Evolutionary conservation across 2,329 filamentous ascomycete species (phyloP).

Genomic region (Fusarium stilboides): DNA sequence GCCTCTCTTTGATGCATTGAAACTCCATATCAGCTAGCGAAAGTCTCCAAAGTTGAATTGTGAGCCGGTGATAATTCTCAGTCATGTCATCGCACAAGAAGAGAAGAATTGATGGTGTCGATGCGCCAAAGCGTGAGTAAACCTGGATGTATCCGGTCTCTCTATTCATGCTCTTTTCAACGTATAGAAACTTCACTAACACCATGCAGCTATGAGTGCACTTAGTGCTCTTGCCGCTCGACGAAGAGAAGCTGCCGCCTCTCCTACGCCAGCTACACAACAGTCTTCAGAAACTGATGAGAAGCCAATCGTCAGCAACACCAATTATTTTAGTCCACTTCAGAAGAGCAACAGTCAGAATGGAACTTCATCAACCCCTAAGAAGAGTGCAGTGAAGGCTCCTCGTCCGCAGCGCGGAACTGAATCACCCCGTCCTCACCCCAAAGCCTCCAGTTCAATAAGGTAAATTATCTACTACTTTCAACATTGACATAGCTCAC

Average conservation of each 20-base stretch:
- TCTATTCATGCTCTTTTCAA: neutral
- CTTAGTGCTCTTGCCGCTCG: constrained; percentile 58
- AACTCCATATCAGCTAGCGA: neutral
- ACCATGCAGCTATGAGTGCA: constrained; percentile 50
- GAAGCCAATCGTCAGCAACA: constrained; percentile 32
- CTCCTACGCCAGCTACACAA: constrained; percentile 24
- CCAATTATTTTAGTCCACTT: constrained; percentile 53
- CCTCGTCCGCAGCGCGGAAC: constrained; percentile 23
- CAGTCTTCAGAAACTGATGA: constrained; percentile 41
- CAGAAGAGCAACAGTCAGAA: constrained; percentile 38
- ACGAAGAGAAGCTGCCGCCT: constrained; percentile 46
- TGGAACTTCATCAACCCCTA: constrained; percentile 30
- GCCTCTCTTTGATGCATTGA: neutral
- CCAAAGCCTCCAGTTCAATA: constrained; percentile 22
- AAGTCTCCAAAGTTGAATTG: neutral
- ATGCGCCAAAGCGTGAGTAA: constrained; percentile 52
- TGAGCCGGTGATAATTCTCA: neutral
- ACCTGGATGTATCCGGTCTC: neutral
- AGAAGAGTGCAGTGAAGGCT: constrained; percentile 37
- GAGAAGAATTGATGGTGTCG: constrained; percentile 53
- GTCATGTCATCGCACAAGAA: constrained; percentile 54
- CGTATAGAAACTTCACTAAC: neutral
- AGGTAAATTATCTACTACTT: constrained; percentile 28
- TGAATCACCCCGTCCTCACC: constrained; percentile 24
- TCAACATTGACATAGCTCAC: constrained; percentile 11